phyloP scores from a whole-genome alignment of 2,329 filamentous ascomycete species.

The Juglanconis sp. region DNA sequence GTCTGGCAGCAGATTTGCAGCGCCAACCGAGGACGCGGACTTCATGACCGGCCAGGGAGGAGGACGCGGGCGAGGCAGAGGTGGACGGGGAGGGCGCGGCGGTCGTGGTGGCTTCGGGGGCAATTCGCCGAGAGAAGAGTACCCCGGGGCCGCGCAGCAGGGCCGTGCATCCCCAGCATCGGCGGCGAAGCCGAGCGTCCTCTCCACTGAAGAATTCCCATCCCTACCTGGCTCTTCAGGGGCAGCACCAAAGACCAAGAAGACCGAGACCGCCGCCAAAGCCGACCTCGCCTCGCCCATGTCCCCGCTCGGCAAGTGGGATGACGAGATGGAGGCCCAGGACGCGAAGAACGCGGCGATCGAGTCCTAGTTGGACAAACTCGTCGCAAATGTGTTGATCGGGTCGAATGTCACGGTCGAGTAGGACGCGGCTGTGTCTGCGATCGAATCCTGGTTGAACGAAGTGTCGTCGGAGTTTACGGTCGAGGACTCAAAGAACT shows the following conservation, averaged over 20 bases:
- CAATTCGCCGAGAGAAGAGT: background rate
- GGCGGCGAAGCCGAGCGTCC: constrained; percentile 29
- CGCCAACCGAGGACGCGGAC: constrained; percentile 26
- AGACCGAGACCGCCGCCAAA: constrained; percentile 20
- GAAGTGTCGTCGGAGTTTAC: background rate
- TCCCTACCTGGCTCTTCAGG: constrained; percentile 31
- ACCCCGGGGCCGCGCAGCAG: background rate
- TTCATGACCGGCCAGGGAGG: constrained; percentile 31
- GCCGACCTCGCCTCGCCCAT: constrained; percentile 28
- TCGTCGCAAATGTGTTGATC: background rate
- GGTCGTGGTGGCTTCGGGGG: constrained; percentile 25
- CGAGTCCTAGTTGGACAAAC: background rate
- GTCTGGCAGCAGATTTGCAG: constrained; percentile 41
- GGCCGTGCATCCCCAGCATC: background rate
- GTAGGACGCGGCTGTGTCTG: no score
- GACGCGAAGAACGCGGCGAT: constrained; percentile 31
- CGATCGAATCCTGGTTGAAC: background rate
- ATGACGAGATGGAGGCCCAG: constrained; percentile 55
- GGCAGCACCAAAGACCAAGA: constrained; percentile 10
- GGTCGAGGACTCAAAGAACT: background rate
- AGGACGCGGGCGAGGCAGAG: constrained; percentile 26
- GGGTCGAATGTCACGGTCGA: no score
- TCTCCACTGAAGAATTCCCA: constrained; percentile 38
- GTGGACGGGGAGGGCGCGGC: constrained; percentile 33
- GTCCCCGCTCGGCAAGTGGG: constrained; percentile 48